phyloP scores from a whole-genome alignment of 1,139 yeast genomes.

The Pichia sp. region DNA sequence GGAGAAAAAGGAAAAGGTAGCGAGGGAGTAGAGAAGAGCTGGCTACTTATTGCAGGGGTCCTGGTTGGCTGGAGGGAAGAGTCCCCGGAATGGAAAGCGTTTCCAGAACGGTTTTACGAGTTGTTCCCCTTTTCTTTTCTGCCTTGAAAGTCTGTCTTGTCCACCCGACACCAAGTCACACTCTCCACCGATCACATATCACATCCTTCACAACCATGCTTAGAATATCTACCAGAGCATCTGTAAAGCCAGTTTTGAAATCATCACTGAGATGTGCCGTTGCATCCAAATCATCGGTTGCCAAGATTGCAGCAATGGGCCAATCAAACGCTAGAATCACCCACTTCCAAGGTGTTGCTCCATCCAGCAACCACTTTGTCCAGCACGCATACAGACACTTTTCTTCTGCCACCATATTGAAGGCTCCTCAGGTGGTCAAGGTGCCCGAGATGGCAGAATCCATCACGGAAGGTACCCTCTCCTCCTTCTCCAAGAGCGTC shows the following conservation, averaged over 20 bases:
- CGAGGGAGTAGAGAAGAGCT: too few relatives aligned
- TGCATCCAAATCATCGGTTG: constrained; percentile 1
- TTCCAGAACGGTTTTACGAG: background rate
- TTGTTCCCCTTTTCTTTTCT: background rate
- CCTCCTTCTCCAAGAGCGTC: constrained; percentile 71
- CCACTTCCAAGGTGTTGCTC: background rate
- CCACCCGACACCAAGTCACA: background rate
- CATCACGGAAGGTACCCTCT: constrained; percentile 92
- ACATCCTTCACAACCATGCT: constrained; percentile 2
- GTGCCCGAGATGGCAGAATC: constrained; percentile 99
- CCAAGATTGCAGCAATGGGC: background rate
- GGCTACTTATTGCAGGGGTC: background rate
- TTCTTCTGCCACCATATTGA: constrained; percentile 11
- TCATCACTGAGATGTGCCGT: constrained; percentile 6
- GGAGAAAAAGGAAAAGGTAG: too few relatives aligned
- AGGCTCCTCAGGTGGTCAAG: constrained; percentile 47
- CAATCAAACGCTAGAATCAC: constrained; percentile 3
- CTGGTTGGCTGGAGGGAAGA: background rate
- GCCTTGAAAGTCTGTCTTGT: background rate
- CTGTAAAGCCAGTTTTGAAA: constrained; percentile 12
- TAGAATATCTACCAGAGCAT: constrained; percentile 17
- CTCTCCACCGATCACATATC: too few relatives aligned
- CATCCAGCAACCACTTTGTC: too few relatives aligned
- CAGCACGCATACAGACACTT: constrained; percentile 7
- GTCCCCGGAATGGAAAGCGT: background rate